A percentile compares a stretch with the other conserved stretches of the same genome.
phyloP scores from a whole-genome alignment of 2,329 filamentous ascomycete genomes.

The Diaporthe amygdali region DNA sequence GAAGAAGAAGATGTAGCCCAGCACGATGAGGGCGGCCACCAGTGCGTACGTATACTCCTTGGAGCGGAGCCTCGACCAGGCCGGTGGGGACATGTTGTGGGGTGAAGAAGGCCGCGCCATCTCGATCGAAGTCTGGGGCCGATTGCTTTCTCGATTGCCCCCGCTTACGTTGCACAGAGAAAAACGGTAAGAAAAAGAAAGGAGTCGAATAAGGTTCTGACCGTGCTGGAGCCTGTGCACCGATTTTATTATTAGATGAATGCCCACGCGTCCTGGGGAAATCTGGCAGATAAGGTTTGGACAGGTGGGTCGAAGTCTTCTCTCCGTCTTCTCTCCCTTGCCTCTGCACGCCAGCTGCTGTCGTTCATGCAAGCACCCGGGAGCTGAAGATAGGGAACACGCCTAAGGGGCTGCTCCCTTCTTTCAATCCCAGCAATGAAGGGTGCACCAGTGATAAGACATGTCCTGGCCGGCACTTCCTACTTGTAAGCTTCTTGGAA shows the following conservation, averaged over 20 bases:
- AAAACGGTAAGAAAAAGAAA: neutral
- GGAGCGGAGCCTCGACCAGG: conserved; percentile 12
- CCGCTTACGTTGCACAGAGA: neutral
- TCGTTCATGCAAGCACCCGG: neutral
- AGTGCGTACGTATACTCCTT: conserved; percentile 20
- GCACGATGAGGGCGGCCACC: conserved; percentile 8
- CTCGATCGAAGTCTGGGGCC: neutral
- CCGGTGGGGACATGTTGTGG: conserved; percentile 2
- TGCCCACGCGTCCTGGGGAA: neutral
- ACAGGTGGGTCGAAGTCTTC: neutral
- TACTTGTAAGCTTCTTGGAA: neutral
- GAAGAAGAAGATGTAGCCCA: conserved; percentile 4
- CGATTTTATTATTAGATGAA: neutral
- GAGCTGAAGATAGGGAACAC: neutral
- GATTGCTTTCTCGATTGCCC: neutral
- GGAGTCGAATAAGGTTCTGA: neutral
- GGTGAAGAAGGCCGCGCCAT: conserved; percentile 17
- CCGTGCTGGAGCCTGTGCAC: neutral
- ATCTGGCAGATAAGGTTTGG: neutral
- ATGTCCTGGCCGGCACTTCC: neutral
- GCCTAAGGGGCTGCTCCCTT: neutral
- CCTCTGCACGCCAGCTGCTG: neutral
- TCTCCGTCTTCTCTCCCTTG: neutral
- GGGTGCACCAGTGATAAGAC: neutral
- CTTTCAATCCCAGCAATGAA: neutral